Percentiles rank a stretch among this genome's conserved stretches.
Conservation (phyloP, 2,329 filamentous ascomycete species). For the Monilinia fructigena region DNA sequence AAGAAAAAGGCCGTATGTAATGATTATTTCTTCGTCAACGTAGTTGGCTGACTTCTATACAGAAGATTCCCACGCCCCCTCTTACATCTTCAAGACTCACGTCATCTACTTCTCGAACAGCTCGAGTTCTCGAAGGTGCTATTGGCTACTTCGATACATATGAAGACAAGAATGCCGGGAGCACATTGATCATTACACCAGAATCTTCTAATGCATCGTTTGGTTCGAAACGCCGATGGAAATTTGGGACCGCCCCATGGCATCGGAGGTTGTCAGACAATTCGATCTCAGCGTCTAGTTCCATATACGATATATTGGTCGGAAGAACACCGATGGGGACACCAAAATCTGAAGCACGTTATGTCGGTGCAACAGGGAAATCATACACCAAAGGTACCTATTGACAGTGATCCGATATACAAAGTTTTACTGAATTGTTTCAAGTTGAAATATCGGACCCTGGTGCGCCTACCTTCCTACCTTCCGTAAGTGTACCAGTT, state of each 20-base stretch:
- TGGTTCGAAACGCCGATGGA: conserved; percentile 25
- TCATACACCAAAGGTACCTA: conserved; percentile 28
- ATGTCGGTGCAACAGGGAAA: conserved; percentile 29
- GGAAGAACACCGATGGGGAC: conserved; percentile 36
- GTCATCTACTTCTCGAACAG: conserved; percentile 30
- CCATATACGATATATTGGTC: conserved; percentile 36
- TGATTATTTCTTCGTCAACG: background rate
- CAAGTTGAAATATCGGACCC: conserved; percentile 37
- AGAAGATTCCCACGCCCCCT: conserved; percentile 5
- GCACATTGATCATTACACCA: background rate
- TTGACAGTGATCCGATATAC: background rate
- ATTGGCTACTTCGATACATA: conserved; percentile 29
- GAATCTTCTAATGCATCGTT: conserved; percentile 15
- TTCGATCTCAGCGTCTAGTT: conserved; percentile 37
- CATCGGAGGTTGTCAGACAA: conserved; percentile 36
- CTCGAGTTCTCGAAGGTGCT: conserved; percentile 33
- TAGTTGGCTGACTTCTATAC: conserved; percentile 1
- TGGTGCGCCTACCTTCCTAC: conserved; percentile 33
- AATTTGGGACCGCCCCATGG: conserved; percentile 40
- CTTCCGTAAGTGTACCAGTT: conserved; percentile 35
- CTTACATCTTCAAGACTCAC: conserved; percentile 8
- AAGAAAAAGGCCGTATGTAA: conserved; percentile 25
- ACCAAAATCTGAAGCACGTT: conserved; percentile 28
- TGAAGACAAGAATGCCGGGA: background rate
- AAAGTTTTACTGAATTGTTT: background rate